These are phyloP conservation scores for Rickenella mellea DNA, from an alignment of 768 basidiomycete genomes.

Conservation along the genomic window DNA sequence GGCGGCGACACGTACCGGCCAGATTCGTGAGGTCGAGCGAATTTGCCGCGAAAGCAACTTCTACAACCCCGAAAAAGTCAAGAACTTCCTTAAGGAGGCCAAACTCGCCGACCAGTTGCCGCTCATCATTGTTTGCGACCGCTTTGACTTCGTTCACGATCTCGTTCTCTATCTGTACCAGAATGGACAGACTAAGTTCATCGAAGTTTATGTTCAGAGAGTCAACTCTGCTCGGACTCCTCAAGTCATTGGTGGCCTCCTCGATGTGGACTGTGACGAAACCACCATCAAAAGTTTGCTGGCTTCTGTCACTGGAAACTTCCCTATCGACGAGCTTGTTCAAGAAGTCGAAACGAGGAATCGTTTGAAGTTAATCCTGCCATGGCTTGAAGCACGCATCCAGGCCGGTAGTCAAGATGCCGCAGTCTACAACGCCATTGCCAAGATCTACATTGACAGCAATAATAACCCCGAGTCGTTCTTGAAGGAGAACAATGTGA, in stretches of 20 bases:
- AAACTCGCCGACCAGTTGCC: slow-evolving; percentile 94
- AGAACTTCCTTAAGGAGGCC: slow-evolving; percentile 99
- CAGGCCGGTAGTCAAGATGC: slow-evolving; percentile 91
- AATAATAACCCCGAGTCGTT: slow-evolving; percentile 98
- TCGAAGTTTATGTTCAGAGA: slow-evolving; percentile 98
- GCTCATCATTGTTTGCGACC: slow-evolving; percentile 98
- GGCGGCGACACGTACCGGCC: slow-evolving; percentile 94
- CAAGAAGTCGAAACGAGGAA: slow-evolving; percentile 96
- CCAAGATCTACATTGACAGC: slow-evolving; percentile 98
- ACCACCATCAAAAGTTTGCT: slow-evolving; percentile 89
- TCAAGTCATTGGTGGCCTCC: slow-evolving; percentile 90
- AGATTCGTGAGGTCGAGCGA: slow-evolving; percentile 97
- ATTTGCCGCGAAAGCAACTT: slow-evolving; percentile 95
- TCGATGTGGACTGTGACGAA: slow-evolving; percentile 99
- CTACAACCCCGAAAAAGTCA: slow-evolving; percentile 99
- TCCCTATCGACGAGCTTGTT: slow-evolving; percentile 96
- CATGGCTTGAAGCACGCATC: slow-evolving; percentile 93
- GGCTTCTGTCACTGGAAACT: slow-evolving; percentile 89
- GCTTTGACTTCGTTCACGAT: slow-evolving; percentile 99
- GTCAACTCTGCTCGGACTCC: slow-evolving; percentile 97
- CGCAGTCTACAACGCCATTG: slow-evolving; percentile 91
- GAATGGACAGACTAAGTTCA: slow-evolving; percentile 92
- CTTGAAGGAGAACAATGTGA: slow-evolving; percentile 96
- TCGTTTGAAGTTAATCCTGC: slow-evolving; percentile 90
- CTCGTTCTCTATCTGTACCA: slow-evolving; percentile 98